Base-by-base conservation (phyloP, 352 stramenopile genomes). In the Phytophthora capsici region DNA sequence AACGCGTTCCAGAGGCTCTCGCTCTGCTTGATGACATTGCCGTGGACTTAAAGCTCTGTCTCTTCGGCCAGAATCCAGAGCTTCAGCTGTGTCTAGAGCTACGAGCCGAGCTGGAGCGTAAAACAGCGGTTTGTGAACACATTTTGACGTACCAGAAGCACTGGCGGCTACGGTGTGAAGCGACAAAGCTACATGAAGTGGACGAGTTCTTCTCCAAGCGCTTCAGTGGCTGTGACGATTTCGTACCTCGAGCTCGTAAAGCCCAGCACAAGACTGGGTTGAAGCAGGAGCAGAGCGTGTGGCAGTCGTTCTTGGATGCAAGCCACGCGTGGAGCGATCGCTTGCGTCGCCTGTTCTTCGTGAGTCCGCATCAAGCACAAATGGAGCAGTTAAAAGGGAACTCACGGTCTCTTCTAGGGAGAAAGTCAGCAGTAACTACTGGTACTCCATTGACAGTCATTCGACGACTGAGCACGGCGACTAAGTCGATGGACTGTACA, bases 131-230 rank as follows among this genome's bases (percentile, higher is more conserved):
- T 0, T 89, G 82, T 14, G 65, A 78, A 14, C 65, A 58, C 4
- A 67, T 90, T 17, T 14, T 69, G 8, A 13, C 10, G 2, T 90
- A 89, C 22, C 78, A 90, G 32, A 55, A 54, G 17, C 38, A 77
- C n/a, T 89, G 80, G 79, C 55, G 69, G 4, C 25, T 76, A 2
- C 26, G 81, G 5, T 89, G 77, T 41, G 71, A 86, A 57, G 56
- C 82, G 22, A 72, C 73, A 3, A 77, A 82, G 34, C 50, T 91
- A 0, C 80, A 88, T 38, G 82, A 91, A 22, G 63, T 86, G 3
- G 80, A 91, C 3, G 82, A 91, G 30, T 89, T 83, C 28, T 83
- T 89, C 22, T 71, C 60, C 0, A 74, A 74, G 23, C 61, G 53
- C 14, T 70, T 74, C 12, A 58, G 48, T 10, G 38, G 50, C 5